These are phyloP conservation scores for Aspergillus jensenii DNA, from an alignment of 2,329 filamentous ascomycete species.

Conservation along the genomic window DNA sequence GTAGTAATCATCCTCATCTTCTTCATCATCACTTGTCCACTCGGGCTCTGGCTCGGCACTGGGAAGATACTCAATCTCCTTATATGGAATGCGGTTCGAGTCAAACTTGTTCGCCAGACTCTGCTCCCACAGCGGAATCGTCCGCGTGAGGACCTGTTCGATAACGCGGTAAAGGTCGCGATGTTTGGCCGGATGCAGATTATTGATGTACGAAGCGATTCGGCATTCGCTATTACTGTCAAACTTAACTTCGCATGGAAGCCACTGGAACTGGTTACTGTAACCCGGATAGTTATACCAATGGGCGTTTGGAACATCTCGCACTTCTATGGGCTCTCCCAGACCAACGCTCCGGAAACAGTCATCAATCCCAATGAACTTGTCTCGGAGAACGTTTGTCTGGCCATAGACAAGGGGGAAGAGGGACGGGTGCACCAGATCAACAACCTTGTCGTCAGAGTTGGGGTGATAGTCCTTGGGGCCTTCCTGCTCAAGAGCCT, in stretches of 20 bases:
- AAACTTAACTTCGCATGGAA: not conserved
- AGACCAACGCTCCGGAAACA: not conserved
- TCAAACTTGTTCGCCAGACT: not conserved
- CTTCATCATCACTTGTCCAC: too few species aligned
- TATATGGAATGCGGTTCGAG: too few species aligned
- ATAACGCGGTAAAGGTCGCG: not conserved
- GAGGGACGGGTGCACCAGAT: not conserved
- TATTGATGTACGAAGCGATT: not conserved
- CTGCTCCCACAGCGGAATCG: not conserved
- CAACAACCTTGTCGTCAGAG: not conserved
- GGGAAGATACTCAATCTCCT: too few species aligned
- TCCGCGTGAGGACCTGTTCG: not conserved
- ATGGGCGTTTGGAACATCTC: too few species aligned
- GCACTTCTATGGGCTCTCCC: not conserved
- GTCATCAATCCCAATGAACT: not conserved
- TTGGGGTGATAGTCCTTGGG: not conserved
- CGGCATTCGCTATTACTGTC: not conserved
- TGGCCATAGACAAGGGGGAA: not conserved
- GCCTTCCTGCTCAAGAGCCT: not conserved
- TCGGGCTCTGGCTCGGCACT: too few species aligned
- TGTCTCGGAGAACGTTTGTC: fast-evolving
- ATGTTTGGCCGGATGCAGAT: not conserved
- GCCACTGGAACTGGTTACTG: not conserved
- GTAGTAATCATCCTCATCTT: too few species aligned
- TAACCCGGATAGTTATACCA: too few species aligned